These are phyloP conservation scores for Mortierella hygrophila DNA, from an alignment of 192 early-diverging fungal species.

Conservation along the genomic window DNA sequence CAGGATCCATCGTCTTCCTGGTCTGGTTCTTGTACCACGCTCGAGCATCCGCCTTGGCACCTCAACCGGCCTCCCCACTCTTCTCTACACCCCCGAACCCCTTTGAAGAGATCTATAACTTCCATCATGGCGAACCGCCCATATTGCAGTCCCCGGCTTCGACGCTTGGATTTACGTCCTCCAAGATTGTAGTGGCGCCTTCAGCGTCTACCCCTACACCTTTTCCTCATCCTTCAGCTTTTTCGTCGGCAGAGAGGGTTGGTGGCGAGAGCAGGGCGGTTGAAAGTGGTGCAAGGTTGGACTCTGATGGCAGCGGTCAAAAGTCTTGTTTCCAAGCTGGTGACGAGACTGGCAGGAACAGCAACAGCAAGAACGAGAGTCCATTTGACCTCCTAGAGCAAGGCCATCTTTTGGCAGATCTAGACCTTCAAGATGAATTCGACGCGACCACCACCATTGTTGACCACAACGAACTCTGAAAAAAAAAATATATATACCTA, in stretches of 20 bases:
- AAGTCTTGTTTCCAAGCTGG: too few species aligned
- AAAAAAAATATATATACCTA: neutral
- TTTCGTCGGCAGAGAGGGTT: neutral
- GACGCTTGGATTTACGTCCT: neutral
- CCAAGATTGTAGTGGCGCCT: neutral
- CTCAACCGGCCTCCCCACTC: slow-evolving; percentile 32
- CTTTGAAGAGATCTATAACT: slow-evolving; percentile 4
- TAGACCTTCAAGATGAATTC: neutral
- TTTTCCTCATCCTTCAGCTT: neutral
- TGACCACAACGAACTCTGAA: neutral
- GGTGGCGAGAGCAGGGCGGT: neutral
- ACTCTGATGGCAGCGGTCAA: neutral
- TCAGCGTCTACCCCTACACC: neutral
- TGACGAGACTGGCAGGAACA: too few species aligned
- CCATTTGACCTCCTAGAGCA: neutral
- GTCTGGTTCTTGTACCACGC: slow-evolving; percentile 37
- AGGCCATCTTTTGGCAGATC: neutral
- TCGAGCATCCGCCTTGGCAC: slow-evolving; percentile 13
- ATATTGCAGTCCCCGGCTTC: slow-evolving; percentile 10
- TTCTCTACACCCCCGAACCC: slow-evolving; percentile 20
- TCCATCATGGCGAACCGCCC: slow-evolving; percentile 22
- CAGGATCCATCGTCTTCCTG: slow-evolving; percentile 30
- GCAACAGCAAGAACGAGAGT: neutral
- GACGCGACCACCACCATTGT: neutral
- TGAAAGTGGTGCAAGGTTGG: neutral